Conservation (phyloP, 1,284 basidiomycete species). For the Mycena sp. region DNA sequence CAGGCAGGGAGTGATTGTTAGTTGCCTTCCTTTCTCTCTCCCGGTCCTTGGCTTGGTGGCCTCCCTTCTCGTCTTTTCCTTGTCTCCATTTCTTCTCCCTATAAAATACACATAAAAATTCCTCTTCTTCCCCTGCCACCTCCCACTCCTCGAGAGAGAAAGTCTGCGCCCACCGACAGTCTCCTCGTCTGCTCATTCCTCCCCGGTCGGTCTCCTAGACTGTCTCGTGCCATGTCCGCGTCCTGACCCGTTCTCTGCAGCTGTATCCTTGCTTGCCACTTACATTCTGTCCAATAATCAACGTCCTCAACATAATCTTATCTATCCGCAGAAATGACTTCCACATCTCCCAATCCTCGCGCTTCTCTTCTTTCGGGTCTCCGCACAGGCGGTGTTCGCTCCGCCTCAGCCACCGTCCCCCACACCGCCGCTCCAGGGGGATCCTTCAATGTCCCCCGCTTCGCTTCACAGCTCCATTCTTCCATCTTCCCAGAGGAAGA, state of each 20-base stretch:
- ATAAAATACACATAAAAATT: constrained; percentile 19
- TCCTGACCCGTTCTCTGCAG: constrained; percentile 7
- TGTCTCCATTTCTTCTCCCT: not conserved
- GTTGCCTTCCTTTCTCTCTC: not conserved
- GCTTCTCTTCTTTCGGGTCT: constrained; percentile 86
- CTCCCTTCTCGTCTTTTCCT: constrained; percentile 1
- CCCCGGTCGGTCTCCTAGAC: not conserved
- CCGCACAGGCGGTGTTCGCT: constrained; percentile 85
- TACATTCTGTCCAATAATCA: constrained; percentile 30
- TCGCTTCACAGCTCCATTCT: constrained; percentile 50
- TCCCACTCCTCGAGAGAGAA: constrained; percentile 14
- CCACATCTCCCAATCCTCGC: constrained; percentile 61
- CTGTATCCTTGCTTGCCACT: constrained; percentile 20
- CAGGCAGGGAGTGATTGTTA: not conserved
- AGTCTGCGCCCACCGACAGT: constrained; percentile 5
- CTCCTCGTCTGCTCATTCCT: not conserved
- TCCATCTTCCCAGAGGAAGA: constrained; percentile 64
- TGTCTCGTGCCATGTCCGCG: too few relatives aligned
- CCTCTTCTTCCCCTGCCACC: constrained; percentile 5
- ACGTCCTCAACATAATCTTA: constrained; percentile 24
- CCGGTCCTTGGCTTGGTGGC: not conserved
- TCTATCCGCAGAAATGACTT: constrained; percentile 61
- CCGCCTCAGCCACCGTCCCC: constrained; percentile 66
- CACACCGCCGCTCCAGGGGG: constrained; percentile 74
- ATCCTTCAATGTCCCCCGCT: constrained; percentile 70